A percentile compares a stretch with the other conserved stretches of the same genome.
These are phyloP conservation scores for Solanum ossicruentum DNA, from an alignment of 257 asterid genomes.

Conservation along the genomic window DNA sequence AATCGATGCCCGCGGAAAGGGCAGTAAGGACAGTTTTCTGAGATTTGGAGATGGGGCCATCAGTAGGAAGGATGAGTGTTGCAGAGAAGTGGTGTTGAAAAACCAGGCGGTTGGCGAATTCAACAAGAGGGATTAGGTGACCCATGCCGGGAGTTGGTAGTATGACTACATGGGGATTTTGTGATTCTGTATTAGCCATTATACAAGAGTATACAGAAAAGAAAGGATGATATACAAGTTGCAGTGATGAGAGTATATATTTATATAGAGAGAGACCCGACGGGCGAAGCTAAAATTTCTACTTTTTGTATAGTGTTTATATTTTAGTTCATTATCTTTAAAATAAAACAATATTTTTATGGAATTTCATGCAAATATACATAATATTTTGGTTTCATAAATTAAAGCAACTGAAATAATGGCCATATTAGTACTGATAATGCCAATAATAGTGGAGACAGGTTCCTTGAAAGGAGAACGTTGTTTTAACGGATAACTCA, in stretches of 20 bases:
- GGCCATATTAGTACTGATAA: background rate
- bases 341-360: too few relatives aligned
- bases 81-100: constrained; percentile 32
- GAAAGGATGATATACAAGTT: too few relatives aligned
- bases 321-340: too few relatives aligned
- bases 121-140: constrained; percentile 57
- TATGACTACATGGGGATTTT: constrained; percentile 36
- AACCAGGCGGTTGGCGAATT: constrained; percentile 40
- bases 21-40: constrained; percentile 29
- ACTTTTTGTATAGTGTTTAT: too few relatives aligned
- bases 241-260: too few relatives aligned
- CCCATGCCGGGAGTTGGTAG: constrained; percentile 84
- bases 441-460: background rate
- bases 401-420: background rate
- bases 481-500: background rate
- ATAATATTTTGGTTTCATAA: background rate
- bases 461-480: background rate
- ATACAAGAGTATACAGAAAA: background rate
- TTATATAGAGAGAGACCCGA: too few relatives aligned
- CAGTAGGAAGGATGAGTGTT: constrained; percentile 43
- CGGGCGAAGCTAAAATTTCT: too few relatives aligned
- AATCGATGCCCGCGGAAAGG: constrained; percentile 24
- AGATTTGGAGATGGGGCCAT: constrained; percentile 37
- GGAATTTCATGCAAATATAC: too few relatives aligned
- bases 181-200: background rate